Evolutionary conservation across 352 stramenopile species (phyloP).

Genomic region (Poterioochromonas sp.): DNA sequence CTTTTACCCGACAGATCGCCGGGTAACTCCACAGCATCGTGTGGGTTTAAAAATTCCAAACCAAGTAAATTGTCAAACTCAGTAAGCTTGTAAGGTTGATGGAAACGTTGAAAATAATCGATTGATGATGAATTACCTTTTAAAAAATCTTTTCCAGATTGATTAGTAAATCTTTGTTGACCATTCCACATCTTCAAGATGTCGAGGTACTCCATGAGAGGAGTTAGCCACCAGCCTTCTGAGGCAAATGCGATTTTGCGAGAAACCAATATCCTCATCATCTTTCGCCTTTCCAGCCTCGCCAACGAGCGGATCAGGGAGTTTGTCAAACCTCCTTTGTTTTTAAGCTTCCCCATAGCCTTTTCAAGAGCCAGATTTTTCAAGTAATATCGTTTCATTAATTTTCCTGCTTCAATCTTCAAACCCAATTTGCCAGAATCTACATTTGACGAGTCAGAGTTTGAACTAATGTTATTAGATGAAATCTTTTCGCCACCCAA

Average conservation of each 20-base stretch:
- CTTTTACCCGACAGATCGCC: neutral
- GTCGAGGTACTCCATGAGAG: conserved; percentile 42
- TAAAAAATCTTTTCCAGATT: too few species aligned
- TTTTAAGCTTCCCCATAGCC: conserved; percentile 1
- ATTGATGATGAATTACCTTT: too few species aligned
- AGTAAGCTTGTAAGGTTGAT: conserved; percentile 46
- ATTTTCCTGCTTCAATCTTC: too few species aligned
- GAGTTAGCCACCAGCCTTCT: neutral
- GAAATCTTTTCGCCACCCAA: too few species aligned
- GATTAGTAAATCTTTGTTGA: too few species aligned
- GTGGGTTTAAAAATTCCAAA: conserved; percentile 40
- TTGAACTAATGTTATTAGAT: too few species aligned
- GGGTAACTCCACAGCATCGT: neutral
- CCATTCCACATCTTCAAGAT: conserved; percentile 44
- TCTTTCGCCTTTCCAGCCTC: neutral
- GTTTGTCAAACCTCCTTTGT: neutral
- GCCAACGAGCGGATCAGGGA: neutral
- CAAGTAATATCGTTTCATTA: too few species aligned
- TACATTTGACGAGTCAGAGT: too few species aligned
- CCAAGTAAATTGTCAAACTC: conserved; percentile 49
- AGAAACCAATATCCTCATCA: neutral
- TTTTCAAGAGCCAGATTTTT: too few species aligned
- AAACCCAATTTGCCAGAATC: too few species aligned
- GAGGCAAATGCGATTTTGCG: neutral
- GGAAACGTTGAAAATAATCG: conserved; percentile 51